A percentile compares a stretch with the other conserved stretches of the same genome.
Conservation (phyloP, 495 filamentous ascomycete species). For the Trichoderma asperelloides region DNA sequence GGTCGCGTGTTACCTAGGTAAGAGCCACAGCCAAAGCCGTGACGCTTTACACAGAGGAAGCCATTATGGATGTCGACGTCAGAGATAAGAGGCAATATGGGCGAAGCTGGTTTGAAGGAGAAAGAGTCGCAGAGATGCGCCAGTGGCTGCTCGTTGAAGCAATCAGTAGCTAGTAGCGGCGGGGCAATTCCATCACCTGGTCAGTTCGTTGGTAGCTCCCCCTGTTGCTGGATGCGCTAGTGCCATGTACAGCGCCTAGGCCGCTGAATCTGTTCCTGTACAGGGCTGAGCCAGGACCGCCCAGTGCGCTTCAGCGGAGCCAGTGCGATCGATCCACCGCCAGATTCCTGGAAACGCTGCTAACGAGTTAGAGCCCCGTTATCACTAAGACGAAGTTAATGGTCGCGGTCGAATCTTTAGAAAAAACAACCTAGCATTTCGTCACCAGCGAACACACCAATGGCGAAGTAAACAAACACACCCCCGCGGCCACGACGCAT, state of each 20-base stretch:
- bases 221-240: background rate
- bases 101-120: background rate
- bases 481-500: background rate
- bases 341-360: background rate
- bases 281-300: background rate
- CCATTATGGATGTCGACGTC: conserved; percentile 15
- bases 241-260: background rate
- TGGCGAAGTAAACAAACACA: conserved; percentile 10
- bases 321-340: background rate
- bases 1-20: conserved; percentile 15
- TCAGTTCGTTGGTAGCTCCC: background rate
- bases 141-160: background rate
- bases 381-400: background rate
- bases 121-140: background rate
- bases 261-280: background rate
- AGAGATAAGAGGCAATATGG: background rate
- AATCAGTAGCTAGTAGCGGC: background rate
- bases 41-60: conserved; percentile 21
- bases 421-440: conserved; percentile 1
- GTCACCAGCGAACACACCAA: conserved; percentile 2
- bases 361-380: background rate
- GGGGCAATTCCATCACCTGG: background rate
- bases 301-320: background rate
- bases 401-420: background rate
- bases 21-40: conserved; percentile 23